These are phyloP conservation scores for Bipolaris bicolor DNA, from an alignment of 2,329 filamentous ascomycete genomes.

Conservation along the genomic window DNA sequence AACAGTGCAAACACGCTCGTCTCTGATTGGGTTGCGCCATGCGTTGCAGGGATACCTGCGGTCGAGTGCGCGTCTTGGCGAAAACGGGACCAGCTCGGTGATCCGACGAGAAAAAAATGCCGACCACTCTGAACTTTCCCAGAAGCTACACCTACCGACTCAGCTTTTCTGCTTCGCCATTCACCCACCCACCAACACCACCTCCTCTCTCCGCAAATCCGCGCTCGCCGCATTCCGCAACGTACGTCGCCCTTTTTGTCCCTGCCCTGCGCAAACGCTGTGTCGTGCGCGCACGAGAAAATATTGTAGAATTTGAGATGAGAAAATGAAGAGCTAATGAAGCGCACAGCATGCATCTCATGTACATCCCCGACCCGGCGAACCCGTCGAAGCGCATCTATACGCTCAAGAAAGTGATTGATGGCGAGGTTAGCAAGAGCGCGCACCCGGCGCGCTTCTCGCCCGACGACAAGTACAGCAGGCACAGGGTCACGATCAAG, in stretches of 20 bases:
- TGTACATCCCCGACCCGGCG: constrained; percentile 82
- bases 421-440: constrained; percentile 88
- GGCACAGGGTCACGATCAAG: constrained; percentile 92
- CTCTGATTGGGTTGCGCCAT: background rate
- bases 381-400: constrained; percentile 80
- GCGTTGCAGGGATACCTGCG: background rate
- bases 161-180: no score
- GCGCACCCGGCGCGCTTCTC: constrained; percentile 96
- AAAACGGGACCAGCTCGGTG: constrained; percentile 18
- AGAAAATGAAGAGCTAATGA: background rate
- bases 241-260: no score
- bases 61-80: constrained; percentile 1
- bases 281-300: constrained; percentile 2
- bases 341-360: constrained; percentile 66
- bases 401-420: constrained; percentile 87
- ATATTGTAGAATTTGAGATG: no score
- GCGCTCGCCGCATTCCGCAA: no score
- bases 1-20: constrained; percentile 16
- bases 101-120: constrained; percentile 33
- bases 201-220: no score
- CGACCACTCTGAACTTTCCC: background rate
- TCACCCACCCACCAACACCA: no score
- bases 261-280: no score
- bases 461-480: constrained; percentile 97
- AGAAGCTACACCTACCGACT: no score